phyloP scores from a whole-genome alignment of 1,284 basidiomycete species.

The Moniliella sp. region DNA sequence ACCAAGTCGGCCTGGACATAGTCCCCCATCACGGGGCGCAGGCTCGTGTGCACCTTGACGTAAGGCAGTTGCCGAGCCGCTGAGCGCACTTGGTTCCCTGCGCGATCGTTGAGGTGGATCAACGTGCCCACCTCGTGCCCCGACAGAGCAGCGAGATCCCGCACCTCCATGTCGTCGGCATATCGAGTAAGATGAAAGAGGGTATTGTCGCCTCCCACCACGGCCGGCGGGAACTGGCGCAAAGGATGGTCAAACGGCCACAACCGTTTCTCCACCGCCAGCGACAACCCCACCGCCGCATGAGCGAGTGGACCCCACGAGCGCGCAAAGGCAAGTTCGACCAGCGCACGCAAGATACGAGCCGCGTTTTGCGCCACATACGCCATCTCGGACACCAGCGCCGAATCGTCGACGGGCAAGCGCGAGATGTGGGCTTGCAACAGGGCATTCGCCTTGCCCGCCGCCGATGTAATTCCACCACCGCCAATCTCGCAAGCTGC shows the following conservation, averaged over 20 bases:
- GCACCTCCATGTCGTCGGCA: conserved; percentile 60
- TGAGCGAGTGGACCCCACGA: conserved; percentile 67
- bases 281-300: conserved; percentile 73
- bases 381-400: conserved; percentile 77
- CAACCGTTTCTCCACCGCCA: conserved; percentile 48
- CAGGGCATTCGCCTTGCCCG: conserved; percentile 85
- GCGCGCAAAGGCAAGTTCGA: conserved; percentile 76
- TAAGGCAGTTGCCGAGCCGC: conserved; percentile 72
- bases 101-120: conserved; percentile 63
- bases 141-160: conserved; percentile 54
- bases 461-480: conserved; percentile 48
- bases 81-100: conserved; percentile 56
- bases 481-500: conserved; percentile 41
- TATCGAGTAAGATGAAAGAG: conserved; percentile 58
- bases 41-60: conserved; percentile 46
- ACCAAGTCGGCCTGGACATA: conserved; percentile 56
- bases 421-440: conserved; percentile 75
- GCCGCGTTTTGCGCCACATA: conserved; percentile 66
- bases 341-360: conserved; percentile 71
- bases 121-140: conserved; percentile 58
- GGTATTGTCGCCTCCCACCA: conserved; percentile 54
- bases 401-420: conserved; percentile 70
- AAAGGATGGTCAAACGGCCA: conserved; percentile 94
- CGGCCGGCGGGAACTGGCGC: too few relatives aligned
- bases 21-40: conserved; percentile 55